A percentile compares a stretch with the other conserved stretches of the same genome.
Conservation (phyloP, 106 monocot genomes). For the Hemerocallis citrina region DNA sequence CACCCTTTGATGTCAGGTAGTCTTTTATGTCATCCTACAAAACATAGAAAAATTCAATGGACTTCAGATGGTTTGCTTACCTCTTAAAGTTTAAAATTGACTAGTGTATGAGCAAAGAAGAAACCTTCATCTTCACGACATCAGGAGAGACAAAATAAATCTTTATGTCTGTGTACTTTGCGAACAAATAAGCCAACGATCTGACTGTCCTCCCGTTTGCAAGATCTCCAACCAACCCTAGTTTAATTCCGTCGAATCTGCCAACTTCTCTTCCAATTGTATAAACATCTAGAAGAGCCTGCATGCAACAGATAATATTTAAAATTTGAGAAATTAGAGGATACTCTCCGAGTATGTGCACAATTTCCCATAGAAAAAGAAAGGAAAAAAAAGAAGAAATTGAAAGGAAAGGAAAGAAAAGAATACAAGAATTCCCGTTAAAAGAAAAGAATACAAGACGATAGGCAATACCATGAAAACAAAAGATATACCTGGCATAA, state of each 20-base stretch:
- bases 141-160: constrained; percentile 95
- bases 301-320: not conserved
- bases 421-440: too few relatives aligned
- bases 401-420: too few relatives aligned
- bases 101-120: too few relatives aligned
- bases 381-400: too few relatives aligned
- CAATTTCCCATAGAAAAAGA: too few relatives aligned
- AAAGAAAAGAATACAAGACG: too few relatives aligned
- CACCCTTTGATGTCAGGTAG: constrained; percentile 59
- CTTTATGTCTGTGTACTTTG: constrained; percentile 72
- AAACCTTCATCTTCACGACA: constrained; percentile 99
- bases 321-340: not conserved
- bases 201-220: constrained; percentile 96
- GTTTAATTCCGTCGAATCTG: constrained; percentile 75
- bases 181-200: constrained; percentile 83
- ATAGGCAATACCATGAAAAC: too few relatives aligned
- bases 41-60: too few relatives aligned
- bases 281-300: constrained; percentile 97
- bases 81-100: too few relatives aligned
- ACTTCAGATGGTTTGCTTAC: too few relatives aligned
- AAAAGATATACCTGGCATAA: too few relatives aligned
- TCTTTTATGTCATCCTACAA: constrained; percentile 95
- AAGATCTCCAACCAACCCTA: constrained; percentile 94
- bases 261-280: constrained; percentile 96
- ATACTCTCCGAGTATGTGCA: too few relatives aligned